Base-by-base conservation (phyloP, 305 asterid species). In the Fraxinus paxiana region DNA sequence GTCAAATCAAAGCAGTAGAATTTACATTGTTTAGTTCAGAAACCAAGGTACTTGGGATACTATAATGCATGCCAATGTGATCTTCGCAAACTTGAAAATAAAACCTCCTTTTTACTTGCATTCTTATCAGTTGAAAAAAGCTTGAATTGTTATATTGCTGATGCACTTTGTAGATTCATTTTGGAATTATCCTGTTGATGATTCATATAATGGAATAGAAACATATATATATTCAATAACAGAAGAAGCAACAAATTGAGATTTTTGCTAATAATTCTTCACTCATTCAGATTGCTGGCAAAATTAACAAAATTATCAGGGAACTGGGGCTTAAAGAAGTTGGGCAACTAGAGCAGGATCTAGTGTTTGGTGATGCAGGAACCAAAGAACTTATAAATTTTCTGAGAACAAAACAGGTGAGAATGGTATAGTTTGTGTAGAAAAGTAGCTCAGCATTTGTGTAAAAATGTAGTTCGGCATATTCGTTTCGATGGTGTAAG, bases 331-430 rank as follows among this genome's bases (percentile, higher is more conserved):
- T 96, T 75, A 94, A 89, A 90, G 99, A 94, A 82, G 89, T 96
- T 87, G 98, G 99, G 75, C 90, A 96, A 81, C 88, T 96, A 80
- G 98, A 96, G 91, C 99, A 96, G 85, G 97, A 93, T 85, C 95
- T 96, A 87, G 99, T 94, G 78, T 96, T 96, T 80, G 99, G 98
- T 87, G 99, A 94, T 88, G 98, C 97, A 77, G 97, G 96, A 86
- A 94, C 97, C 51, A 94, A 94, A 87, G 98, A 94, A 1, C 83
- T 96, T 70, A 94, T 94, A 48, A 94, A 93, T 85, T 96, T 96
- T 86, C 92, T 96, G 61, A 87, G 97, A 91, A 54, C 85, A 76
- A 90, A 90, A 73, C 94, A 89, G 97, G 99, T 92, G 82, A 70
- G 75, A 83, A 33, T n/a, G 73, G 73, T 84, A 75, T 69, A 7